Conservation (phyloP, 768 basidiomycete genomes). For the Russula ochroleuca region DNA sequence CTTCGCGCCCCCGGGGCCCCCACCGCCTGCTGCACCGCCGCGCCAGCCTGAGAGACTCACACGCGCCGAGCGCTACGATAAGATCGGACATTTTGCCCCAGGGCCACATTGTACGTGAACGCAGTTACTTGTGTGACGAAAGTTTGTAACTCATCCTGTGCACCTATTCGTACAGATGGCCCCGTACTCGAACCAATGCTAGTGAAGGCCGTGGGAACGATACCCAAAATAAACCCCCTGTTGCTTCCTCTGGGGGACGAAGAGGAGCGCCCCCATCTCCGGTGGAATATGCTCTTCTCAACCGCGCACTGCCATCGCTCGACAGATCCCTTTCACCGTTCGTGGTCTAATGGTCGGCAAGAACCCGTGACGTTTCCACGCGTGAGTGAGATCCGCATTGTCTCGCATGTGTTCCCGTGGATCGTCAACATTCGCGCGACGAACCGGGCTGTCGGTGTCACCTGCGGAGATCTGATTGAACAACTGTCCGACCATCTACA, state of each 20-base stretch:
- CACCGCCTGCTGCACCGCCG: conserved; percentile 29
- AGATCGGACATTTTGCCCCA: conserved; percentile 38
- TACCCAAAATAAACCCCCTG: conserved; percentile 56
- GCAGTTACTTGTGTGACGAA: conserved; percentile 16
- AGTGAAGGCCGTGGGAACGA: conserved; percentile 45
- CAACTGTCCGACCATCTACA: conserved; percentile 49
- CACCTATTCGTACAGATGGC: conserved; percentile 45
- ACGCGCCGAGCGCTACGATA: conserved; percentile 34
- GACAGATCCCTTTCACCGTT: conserved; percentile 52
- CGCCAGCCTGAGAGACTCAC: conserved; percentile 32
- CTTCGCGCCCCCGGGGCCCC: conserved; percentile 19
- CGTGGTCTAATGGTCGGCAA: conserved; percentile 63
- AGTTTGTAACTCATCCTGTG: not conserved
- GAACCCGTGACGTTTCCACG: conserved; percentile 66
- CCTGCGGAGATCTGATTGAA: conserved; percentile 64
- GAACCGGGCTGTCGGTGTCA: conserved; percentile 49
- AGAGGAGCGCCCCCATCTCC: conserved; percentile 48
- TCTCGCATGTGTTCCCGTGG: conserved; percentile 56
- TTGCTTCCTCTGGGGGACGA: conserved; percentile 44
- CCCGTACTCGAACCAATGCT: conserved; percentile 66
- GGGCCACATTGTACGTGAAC: conserved; percentile 42
- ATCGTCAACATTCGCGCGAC: conserved; percentile 46
- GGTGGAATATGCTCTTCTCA: conserved; percentile 72
- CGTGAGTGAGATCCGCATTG: conserved; percentile 46
- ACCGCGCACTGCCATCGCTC: conserved; percentile 59